Conservation (phyloP, 108 stramenopile species). For the Nitzschia palea region DNA sequence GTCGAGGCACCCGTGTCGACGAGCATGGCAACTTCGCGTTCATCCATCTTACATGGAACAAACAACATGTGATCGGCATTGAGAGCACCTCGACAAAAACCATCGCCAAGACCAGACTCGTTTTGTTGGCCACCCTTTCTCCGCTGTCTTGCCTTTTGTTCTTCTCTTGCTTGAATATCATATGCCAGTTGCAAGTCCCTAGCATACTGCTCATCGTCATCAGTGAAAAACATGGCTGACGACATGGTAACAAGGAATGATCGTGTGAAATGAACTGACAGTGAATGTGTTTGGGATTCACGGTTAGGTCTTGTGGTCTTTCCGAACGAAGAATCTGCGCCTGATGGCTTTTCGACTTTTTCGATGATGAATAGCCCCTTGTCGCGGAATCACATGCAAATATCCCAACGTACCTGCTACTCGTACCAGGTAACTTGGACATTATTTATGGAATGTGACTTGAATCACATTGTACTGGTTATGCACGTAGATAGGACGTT, state of each 20-base stretch:
- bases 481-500: too few species aligned
- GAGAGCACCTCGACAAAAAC: slow-evolving; percentile 5
- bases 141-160: neutral
- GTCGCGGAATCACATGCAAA: too few species aligned
- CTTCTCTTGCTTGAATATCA: slow-evolving; percentile 27
- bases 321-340: too few species aligned
- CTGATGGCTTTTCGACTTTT: too few species aligned
- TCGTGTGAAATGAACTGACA: neutral
- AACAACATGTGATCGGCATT: slow-evolving; percentile 56
- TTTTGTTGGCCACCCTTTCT: neutral
- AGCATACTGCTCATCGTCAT: slow-evolving; percentile 20
- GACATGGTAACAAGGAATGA: neutral
- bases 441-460: too few species aligned
- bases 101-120: slow-evolving; percentile 2
- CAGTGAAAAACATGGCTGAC: slow-evolving; percentile 7
- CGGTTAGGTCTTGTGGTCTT: too few species aligned
- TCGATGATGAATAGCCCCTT: too few species aligned
- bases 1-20: slow-evolving; percentile 74
- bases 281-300: neutral
- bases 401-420: too few species aligned
- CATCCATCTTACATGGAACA: slow-evolving; percentile 53
- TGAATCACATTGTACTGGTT: too few species aligned
- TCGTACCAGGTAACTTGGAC: too few species aligned
- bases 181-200: slow-evolving; percentile 28
- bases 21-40: slow-evolving; percentile 60